Conservation (phyloP, 495 filamentous ascomycete genomes). For the Chaetomium cochliodes region DNA sequence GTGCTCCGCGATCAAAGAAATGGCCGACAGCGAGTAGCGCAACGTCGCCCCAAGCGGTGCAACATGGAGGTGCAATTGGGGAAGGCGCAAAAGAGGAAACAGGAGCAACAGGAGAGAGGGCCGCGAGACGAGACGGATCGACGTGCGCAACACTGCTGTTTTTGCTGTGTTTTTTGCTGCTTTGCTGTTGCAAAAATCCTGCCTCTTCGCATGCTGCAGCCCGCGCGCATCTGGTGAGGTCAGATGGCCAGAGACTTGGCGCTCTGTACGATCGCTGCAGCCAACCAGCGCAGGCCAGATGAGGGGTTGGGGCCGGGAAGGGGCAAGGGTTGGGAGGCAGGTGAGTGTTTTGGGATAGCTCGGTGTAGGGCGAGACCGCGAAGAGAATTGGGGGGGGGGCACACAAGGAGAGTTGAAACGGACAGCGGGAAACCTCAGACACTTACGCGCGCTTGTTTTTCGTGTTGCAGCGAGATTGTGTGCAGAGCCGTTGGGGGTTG, state of each 20-base stretch:
- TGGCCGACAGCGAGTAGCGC: slow-evolving; percentile 4
- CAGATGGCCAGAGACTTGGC: slow-evolving; percentile 39
- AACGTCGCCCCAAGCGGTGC: slow-evolving; percentile 1
- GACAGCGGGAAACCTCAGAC: slow-evolving; percentile 8
- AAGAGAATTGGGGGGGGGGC: not conserved
- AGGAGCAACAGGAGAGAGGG: not conserved
- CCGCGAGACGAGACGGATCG: not conserved
- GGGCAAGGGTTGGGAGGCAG: slow-evolving; percentile 32
- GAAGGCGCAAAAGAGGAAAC: not conserved
- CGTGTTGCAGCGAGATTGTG: slow-evolving; percentile 16
- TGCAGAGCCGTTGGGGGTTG: not conserved
- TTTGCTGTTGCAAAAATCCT: slow-evolving; percentile 13
- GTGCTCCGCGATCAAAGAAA: slow-evolving; percentile 5
- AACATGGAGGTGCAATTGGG: not conserved
- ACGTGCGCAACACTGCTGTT: slow-evolving; percentile 5
- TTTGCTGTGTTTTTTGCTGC: not conserved
- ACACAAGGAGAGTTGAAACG: slow-evolving; percentile 13
- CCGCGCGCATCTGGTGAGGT: slow-evolving; percentile 39
- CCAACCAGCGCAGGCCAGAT: slow-evolving; percentile 35
- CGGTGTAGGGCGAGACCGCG: slow-evolving; percentile 24
- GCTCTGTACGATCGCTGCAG: slow-evolving; percentile 32
- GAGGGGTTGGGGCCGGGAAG: slow-evolving; percentile 34
- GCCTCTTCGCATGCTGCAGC: slow-evolving; percentile 27
- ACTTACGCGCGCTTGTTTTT: slow-evolving; percentile 25
- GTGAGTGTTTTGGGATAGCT: slow-evolving; percentile 33